Percentiles rank a stretch among this genome's conserved stretches.
phyloP scores from a whole-genome alignment of 176 grass and related monocot genomes.

The Ensete ventricosum region DNA sequence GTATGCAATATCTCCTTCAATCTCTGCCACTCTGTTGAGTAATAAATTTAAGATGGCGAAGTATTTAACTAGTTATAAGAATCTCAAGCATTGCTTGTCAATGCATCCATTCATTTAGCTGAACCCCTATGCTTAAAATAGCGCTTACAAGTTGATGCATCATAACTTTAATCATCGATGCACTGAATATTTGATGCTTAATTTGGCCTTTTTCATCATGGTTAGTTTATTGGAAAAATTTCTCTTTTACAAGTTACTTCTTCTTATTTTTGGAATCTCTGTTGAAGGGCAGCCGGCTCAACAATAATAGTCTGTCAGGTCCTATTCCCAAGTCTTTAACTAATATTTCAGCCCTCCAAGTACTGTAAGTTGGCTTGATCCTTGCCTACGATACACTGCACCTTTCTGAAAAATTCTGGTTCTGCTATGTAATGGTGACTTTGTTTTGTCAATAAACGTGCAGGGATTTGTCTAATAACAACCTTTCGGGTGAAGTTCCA shows the following conservation, averaged over 20 bases:
- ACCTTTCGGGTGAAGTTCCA: slow-evolving; percentile 7
- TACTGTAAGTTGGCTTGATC: slow-evolving; percentile 1
- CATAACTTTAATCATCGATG: no score
- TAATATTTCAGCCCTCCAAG: slow-evolving; percentile 2
- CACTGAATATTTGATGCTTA: no score
- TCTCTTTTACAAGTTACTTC: neutral
- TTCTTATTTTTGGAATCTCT: neutral
- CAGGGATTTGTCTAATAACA: slow-evolving; percentile 10
- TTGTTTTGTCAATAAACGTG: neutral
- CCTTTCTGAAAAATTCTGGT: neutral
- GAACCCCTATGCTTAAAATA: no score
- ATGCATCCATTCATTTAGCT: no score
- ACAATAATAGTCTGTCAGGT: slow-evolving; percentile 5
- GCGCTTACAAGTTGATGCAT: no score
- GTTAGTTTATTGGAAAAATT: neutral
- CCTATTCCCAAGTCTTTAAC: slow-evolving; percentile 8
- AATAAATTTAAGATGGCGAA: no score
- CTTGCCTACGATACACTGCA: neutral
- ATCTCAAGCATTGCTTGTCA: no score
- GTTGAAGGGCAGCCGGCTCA: slow-evolving; percentile 10
- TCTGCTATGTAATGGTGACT: neutral
- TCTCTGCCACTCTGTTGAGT: no score
- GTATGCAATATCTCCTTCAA: no score
- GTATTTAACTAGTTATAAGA: no score
- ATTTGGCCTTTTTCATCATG: no score